phyloP scores from a whole-genome alignment of 495 filamentous ascomycete genomes.

The Talaromyces borbonicus region DNA sequence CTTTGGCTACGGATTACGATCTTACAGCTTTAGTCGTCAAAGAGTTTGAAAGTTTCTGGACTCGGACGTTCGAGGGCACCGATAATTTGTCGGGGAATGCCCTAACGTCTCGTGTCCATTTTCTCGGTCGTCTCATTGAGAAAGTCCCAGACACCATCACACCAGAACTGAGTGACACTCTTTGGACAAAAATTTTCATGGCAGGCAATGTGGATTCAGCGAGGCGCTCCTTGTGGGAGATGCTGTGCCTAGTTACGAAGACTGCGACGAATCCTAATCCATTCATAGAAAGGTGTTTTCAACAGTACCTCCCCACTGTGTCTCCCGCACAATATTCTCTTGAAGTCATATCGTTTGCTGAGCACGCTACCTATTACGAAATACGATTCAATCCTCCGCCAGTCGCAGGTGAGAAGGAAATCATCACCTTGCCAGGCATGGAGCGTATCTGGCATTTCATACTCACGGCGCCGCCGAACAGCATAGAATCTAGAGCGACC shows the following conservation, averaged over 20 bases:
- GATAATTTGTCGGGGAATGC: slow-evolving; percentile 27
- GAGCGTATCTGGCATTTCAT: slow-evolving; percentile 81
- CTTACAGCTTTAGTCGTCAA: slow-evolving; percentile 40
- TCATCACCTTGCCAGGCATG: slow-evolving; percentile 49
- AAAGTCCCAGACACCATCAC: slow-evolving; percentile 51
- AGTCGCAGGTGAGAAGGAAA: slow-evolving; percentile 30
- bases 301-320: slow-evolving; percentile 54
- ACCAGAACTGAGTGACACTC: slow-evolving; percentile 44
- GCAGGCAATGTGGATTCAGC: slow-evolving; percentile 44
- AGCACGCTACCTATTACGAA: slow-evolving; percentile 40
- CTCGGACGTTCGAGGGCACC: slow-evolving; percentile 25
- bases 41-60: slow-evolving; percentile 40
- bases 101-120: slow-evolving; percentile 42
- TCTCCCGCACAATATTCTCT: slow-evolving; percentile 54
- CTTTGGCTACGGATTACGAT: slow-evolving; percentile 44
- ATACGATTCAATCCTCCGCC: slow-evolving; percentile 31
- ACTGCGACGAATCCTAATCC: slow-evolving; percentile 39
- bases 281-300: slow-evolving; percentile 58
- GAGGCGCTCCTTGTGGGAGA: slow-evolving; percentile 54
- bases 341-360: slow-evolving; percentile 59
- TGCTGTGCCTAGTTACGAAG: slow-evolving; percentile 44
- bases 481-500: slow-evolving; percentile 60
- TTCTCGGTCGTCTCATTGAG: slow-evolving; percentile 48
- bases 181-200: slow-evolving; percentile 63
- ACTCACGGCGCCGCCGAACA: slow-evolving; percentile 55